Evolutionary conservation across 2,329 filamentous ascomycete species (phyloP).

Genomic region (Ophiognomonia clavigignenti-juglandacearum): DNA sequence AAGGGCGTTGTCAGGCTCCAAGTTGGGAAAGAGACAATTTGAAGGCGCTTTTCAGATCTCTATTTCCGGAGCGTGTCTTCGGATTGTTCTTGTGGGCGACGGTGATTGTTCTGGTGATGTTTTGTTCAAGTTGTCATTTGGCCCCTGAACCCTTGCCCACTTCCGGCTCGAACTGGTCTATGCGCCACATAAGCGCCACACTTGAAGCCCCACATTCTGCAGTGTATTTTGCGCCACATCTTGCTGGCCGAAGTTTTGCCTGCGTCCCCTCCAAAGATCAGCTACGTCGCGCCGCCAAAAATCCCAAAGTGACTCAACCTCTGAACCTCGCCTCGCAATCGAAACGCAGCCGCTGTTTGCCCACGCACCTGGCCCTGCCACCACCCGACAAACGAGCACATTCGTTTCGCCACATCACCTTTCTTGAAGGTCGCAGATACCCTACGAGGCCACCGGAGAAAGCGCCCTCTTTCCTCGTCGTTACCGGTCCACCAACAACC

Average conservation of each 20-base stretch:
- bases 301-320: slow-evolving; percentile 16
- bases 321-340: slow-evolving; percentile 2
- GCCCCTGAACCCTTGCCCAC: too few relatives aligned
- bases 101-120: neutral
- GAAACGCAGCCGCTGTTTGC: too few relatives aligned
- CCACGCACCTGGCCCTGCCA: neutral
- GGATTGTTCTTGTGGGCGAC: neutral
- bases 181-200: neutral
- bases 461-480: neutral
- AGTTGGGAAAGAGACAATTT: too few relatives aligned
- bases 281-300: slow-evolving; percentile 5
- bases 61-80: neutral
- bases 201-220: neutral
- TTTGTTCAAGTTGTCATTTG: neutral
- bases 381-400: neutral
- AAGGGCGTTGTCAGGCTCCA: too few relatives aligned
- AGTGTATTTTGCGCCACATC: neutral
- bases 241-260: neutral
- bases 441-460: too few relatives aligned
- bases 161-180: neutral
- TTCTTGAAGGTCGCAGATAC: too few relatives aligned
- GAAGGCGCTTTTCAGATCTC: too few relatives aligned
- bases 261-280: slow-evolving; percentile 15
- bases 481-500: slow-evolving; percentile 3
- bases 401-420: neutral